phyloP scores from a whole-genome alignment of 345 rosid species.

The Rhodomyrtus tomentosa region DNA sequence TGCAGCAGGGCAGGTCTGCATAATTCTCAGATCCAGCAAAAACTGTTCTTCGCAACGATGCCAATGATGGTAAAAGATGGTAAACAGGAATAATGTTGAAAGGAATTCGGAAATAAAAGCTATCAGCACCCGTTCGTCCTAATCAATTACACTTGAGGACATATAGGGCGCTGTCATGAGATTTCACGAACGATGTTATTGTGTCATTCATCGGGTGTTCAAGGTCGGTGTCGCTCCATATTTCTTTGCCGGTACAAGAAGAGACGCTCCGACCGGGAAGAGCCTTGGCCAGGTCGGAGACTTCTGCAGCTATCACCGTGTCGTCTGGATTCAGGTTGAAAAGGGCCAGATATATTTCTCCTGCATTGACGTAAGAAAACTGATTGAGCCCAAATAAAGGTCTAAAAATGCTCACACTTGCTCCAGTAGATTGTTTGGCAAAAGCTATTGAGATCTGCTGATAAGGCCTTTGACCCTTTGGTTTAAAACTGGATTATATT shows the following conservation, averaged over 20 bases:
- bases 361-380: slow-evolving; percentile 3
- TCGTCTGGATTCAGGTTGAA: slow-evolving; percentile 41
- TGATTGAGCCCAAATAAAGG: neutral
- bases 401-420: neutral
- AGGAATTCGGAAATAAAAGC: neutral
- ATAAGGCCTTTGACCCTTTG: neutral
- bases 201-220: slow-evolving; percentile 10
- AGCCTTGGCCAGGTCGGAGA: slow-evolving; percentile 46
- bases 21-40: neutral
- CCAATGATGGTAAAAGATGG: neutral
- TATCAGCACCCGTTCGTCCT: neutral
- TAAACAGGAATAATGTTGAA: neutral
- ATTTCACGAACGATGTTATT: slow-evolving; percentile 28
- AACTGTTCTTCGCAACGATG: neutral
- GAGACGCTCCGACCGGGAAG: slow-evolving; percentile 21
- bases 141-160: slow-evolving; percentile 34
- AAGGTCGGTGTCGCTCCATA: slow-evolving; percentile 44
- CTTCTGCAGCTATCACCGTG: slow-evolving; percentile 36
- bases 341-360: slow-evolving; percentile 46
- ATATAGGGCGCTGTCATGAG: slow-evolving; percentile 52
- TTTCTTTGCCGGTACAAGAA: slow-evolving; percentile 23
- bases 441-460: neutral
- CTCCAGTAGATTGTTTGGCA: neutral
- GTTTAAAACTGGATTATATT: neutral
- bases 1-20: neutral